phyloP scores from a whole-genome alignment of 306 rosid species.

The Trifolium repens region DNA sequence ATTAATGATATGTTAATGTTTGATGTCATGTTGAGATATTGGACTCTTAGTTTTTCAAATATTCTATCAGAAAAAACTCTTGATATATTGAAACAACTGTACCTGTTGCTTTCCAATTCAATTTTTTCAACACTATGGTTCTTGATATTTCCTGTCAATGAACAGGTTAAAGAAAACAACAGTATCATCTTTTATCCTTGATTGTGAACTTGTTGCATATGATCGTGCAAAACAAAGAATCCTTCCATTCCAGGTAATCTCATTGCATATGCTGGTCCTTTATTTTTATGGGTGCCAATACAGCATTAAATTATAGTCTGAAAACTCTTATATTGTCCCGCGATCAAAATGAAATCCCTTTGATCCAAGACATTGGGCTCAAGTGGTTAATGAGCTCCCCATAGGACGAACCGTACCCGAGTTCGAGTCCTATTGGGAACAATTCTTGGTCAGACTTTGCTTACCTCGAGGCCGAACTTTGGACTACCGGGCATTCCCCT shows the following conservation, averaged over 20 bases:
- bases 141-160: slow-evolving; percentile 49
- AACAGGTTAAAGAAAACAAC: slow-evolving; percentile 81
- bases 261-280: neutral
- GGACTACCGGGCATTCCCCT: too few relatives aligned
- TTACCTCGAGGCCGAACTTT: too few relatives aligned
- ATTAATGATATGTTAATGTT: neutral
- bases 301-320: slow-evolving; percentile 12
- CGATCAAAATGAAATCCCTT: neutral
- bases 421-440: too few relatives aligned
- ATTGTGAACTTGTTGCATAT: slow-evolving; percentile 95
- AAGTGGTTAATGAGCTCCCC: too few relatives aligned
- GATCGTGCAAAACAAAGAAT: slow-evolving; percentile 66
- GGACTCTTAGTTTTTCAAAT: slow-evolving; percentile 1
- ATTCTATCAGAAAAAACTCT: slow-evolving; percentile 1
- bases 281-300: neutral
- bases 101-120: slow-evolving; percentile 15
- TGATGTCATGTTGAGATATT: neutral
- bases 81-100: slow-evolving; percentile 29
- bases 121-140: slow-evolving; percentile 7
- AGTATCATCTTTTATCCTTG: slow-evolving; percentile 78
- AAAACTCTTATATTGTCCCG: neutral
- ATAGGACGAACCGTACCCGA: too few relatives aligned
- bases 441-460: too few relatives aligned
- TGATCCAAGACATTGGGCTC: too few relatives aligned
- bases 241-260: slow-evolving; percentile 84